A percentile compares a stretch with the other conserved stretches of the same genome.
phyloP scores from a whole-genome alignment of 2,329 filamentous ascomycete genomes.

The Fusarium algeriense region DNA sequence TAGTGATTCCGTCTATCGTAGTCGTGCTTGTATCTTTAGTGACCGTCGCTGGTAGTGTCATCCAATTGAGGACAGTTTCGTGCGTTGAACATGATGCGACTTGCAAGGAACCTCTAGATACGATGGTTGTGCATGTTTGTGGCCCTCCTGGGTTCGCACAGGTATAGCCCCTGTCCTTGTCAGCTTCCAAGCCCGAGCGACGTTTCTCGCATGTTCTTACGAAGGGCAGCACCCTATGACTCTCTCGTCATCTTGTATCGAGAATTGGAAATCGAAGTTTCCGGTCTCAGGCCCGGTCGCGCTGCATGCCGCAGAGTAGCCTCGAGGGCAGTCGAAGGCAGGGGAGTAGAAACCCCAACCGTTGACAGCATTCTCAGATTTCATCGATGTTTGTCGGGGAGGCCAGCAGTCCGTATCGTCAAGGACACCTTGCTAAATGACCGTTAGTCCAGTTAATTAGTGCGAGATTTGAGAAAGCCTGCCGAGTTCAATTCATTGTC shows the following conservation, averaged over 20 bases:
- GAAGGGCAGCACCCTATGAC: slow-evolving; percentile 7
- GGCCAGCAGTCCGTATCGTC: background rate
- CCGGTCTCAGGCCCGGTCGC: background rate
- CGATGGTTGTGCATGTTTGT: background rate
- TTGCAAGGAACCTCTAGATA: background rate
- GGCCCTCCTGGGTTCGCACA: background rate
- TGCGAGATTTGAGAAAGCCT: background rate
- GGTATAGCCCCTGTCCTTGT: rapidly evolving
- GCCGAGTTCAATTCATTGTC: background rate
- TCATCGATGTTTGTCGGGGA: background rate
- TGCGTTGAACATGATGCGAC: background rate
- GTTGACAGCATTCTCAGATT: background rate
- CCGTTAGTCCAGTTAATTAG: background rate
- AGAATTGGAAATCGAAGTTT: slow-evolving; percentile 13
- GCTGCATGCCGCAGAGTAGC: background rate
- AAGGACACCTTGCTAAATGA: background rate
- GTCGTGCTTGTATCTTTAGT: background rate
- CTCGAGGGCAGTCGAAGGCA: background rate
- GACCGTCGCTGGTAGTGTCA: background rate
- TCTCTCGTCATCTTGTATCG: background rate
- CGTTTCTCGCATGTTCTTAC: background rate
- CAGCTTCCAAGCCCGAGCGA: rapidly evolving
- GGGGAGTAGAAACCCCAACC: slow-evolving; percentile 16
- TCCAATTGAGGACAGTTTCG: background rate
- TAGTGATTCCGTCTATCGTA: background rate